A percentile compares a stretch with the other conserved stretches of the same genome.
phyloP scores from a whole-genome alignment of 2,329 filamentous ascomycete genomes.

The Fusarium penzigii region DNA sequence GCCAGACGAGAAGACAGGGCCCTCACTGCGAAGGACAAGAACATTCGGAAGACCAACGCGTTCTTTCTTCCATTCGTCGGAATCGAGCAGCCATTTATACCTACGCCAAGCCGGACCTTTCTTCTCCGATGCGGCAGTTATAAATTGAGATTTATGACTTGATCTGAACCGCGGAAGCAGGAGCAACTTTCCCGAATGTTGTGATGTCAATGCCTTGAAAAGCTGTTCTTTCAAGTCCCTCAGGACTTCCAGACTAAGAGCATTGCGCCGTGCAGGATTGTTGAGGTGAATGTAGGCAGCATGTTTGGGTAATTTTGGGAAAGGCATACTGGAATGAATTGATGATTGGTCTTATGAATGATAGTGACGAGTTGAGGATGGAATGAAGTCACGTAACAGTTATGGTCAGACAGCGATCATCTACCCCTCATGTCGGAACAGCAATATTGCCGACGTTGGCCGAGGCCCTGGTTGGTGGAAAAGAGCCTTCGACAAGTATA shows the following conservation, averaged over 20 bases:
- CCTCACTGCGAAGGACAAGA: constrained; percentile 24
- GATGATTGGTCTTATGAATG: not conserved
- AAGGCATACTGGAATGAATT: constrained; percentile 7
- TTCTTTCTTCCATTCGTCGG: constrained; percentile 23
- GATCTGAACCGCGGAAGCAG: constrained; percentile 18
- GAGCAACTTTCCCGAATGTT: constrained; percentile 4
- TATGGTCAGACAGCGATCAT: not conserved
- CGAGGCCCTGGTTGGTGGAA: too few species aligned
- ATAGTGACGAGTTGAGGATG: not conserved
- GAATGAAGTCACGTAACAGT: not conserved
- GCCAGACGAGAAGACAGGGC: constrained; percentile 24
- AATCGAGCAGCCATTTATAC: constrained; percentile 23
- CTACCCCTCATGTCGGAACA: not conserved
- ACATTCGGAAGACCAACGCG: constrained; percentile 21
- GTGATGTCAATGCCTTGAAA: constrained; percentile 15
- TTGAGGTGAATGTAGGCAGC: constrained; percentile 20
- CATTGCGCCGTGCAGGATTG: constrained; percentile 25
- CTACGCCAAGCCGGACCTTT: constrained; percentile 7
- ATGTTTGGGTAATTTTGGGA: constrained; percentile 18
- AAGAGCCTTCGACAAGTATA: too few species aligned
- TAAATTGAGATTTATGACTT: constrained; percentile 3
- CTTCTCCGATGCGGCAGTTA: not conserved
- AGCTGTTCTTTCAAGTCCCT: constrained; percentile 22
- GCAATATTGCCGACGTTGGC: not conserved
- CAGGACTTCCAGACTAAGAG: constrained; percentile 19